Conservation (phyloP, 495 filamentous ascomycete species). For the Amorphotheca resinae region DNA sequence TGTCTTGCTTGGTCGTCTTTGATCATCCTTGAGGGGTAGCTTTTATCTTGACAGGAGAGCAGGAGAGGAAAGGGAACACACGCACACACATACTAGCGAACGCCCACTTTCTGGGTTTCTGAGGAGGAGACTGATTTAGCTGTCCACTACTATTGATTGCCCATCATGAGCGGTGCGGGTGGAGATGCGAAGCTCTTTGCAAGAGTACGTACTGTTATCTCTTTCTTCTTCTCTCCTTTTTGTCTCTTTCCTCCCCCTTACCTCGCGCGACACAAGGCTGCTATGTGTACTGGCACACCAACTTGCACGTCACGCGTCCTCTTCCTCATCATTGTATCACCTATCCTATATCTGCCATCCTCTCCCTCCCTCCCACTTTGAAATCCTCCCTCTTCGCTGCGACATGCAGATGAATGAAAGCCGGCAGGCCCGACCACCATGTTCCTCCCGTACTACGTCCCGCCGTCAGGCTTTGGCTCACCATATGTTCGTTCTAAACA, state of each 20-base stretch:
- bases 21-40: too few species aligned
- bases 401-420: neutral
- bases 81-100: too few species aligned
- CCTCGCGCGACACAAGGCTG: conserved; percentile 2
- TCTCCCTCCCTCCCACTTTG: neutral
- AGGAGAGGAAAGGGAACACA: too few species aligned
- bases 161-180: conserved; percentile 63
- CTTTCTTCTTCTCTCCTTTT: neutral
- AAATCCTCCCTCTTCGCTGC: neutral
- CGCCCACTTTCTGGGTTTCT: too few species aligned
- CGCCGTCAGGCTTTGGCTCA: conserved; percentile 15
- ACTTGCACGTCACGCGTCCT: too few species aligned
- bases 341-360: neutral
- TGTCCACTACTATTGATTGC: too few species aligned
- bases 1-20: too few species aligned
- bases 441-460: conserved; percentile 32
- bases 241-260: too few species aligned
- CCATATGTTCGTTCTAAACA: conserved; percentile 34
- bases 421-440: conserved; percentile 31
- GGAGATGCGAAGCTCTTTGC: conserved; percentile 99
- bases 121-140: too few species aligned
- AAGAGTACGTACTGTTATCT: conserved; percentile 56
- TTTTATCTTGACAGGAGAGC: too few species aligned
- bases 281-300: neutral
- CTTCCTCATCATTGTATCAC: neutral